Evolutionary conservation across 2,329 filamentous ascomycete species (phyloP), one percentile per base, ranked within the genome.

Genomic region (Talaromyces albobiverticillius): DNA sequence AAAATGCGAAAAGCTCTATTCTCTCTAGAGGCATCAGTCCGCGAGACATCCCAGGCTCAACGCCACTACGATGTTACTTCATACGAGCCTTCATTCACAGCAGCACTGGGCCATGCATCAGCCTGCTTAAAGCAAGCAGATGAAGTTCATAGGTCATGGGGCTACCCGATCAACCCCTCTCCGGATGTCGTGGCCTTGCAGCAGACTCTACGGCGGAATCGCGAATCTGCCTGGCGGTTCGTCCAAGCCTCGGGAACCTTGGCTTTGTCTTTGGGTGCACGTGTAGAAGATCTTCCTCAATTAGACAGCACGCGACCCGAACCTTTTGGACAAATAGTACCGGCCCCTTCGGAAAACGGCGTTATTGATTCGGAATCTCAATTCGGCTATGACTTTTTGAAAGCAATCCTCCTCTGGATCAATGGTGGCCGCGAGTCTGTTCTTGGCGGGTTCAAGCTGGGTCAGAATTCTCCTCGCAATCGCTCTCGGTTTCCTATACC

Each of bases 361-460:
- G 50, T 64, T 31, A 62, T 75, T 18, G 62, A 72, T 11, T 59
- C 61, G 7, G 69, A 74, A 18, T 76, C 82, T 42, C 77, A 79
- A 13, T 86, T 86, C 62, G 76, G 76, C n/a, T 85, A 85, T 60
- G 83, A 86, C 59, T 86, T 87, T 60, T 61, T 86, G 23, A 84
- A 82, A 63, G 82, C 83, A 1, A 83, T 86, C 41, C 62, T 84
- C 2, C 71, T 86, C 1, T 87, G 83, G 81, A 68, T 86, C 2
- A 80, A 83, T 52, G 82, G 81, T 31, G 84, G 84, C 9, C 70
- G 81, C 13, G 71, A 76, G 8, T 76, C 75, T 25, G 65, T 86
- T 9, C 65, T 85, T 2, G 73, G 79, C 55, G 82, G 80, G 0
- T 87, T 87, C 64, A 80, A 79, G 38, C 71, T 75, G 49, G 69